Evolutionary conservation across 176 grass and related monocot species (phyloP).

Genomic region (Bonia amplexicaulis): DNA sequence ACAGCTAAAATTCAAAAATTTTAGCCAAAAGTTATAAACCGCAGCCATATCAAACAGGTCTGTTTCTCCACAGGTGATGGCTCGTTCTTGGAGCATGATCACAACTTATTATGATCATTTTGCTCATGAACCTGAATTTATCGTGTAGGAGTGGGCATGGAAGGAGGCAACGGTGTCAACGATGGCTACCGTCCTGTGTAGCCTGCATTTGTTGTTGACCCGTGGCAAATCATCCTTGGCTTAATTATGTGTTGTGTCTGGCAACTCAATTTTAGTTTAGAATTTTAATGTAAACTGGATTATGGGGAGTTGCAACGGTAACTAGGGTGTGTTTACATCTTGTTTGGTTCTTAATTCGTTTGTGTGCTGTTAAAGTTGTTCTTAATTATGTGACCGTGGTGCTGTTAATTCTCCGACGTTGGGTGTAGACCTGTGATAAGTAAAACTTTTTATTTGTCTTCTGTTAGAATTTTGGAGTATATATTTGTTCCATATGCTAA

Average conservation of each 20-base stretch:
- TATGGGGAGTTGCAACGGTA: not conserved
- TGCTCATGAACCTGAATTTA: not conserved
- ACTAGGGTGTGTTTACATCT: not conserved
- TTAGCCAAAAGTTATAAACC: too few relatives aligned
- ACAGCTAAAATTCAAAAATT: too few relatives aligned
- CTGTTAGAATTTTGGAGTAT: too few relatives aligned
- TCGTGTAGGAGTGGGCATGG: not conserved
- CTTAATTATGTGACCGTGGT: not conserved
- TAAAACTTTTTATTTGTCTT: not conserved
- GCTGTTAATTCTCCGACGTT: not conserved
- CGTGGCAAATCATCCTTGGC: not conserved
- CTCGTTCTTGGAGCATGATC: too few relatives aligned
- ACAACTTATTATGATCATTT: too few relatives aligned
- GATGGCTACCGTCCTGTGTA: not conserved
- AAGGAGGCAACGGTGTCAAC: not conserved
- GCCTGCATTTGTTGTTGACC: not conserved
- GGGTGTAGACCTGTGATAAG: not conserved
- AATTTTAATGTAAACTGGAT: not conserved
- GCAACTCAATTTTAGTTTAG: not conserved
- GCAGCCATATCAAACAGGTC: too few relatives aligned
- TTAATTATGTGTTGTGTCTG: not conserved
- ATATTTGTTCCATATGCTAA: too few relatives aligned
- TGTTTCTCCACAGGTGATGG: too few relatives aligned
- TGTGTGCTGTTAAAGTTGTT: not conserved
- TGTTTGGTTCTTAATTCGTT: not conserved